phyloP scores from a whole-genome alignment of 371 early-diverging fungal species.

The Parasitella parasitica region DNA sequence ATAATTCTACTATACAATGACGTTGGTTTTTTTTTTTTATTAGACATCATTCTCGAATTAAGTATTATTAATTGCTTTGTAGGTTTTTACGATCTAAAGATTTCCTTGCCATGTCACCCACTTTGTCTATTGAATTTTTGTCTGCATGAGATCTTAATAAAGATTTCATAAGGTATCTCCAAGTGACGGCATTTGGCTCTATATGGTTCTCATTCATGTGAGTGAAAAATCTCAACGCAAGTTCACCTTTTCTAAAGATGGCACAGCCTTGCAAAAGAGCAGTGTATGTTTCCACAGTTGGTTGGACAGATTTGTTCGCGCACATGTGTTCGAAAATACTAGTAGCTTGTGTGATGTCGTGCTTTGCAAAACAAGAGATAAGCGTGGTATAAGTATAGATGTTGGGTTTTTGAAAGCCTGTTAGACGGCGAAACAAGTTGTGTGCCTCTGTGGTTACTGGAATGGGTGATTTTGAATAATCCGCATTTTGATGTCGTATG shows the following conservation, averaged over 20 bases:
- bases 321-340: constrained; percentile 44
- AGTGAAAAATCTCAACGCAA: constrained; percentile 31
- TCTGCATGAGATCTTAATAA: constrained; percentile 36
- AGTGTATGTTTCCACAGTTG: constrained; percentile 39
- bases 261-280: constrained; percentile 47
- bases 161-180: constrained; percentile 44
- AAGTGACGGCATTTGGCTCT: constrained; percentile 34
- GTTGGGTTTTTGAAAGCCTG: constrained; percentile 42
- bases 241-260: constrained; percentile 37
- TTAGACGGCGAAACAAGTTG: constrained; percentile 34
- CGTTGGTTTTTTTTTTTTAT: neutral
- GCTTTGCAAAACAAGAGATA: constrained; percentile 48
- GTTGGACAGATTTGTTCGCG: constrained; percentile 28
- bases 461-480: constrained; percentile 8
- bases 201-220: constrained; percentile 40
- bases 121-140: constrained; percentile 30
- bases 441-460: constrained; percentile 31
- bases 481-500: constrained; percentile 10
- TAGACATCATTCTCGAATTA: neutral
- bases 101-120: constrained; percentile 26
- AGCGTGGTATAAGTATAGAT: constrained; percentile 49
- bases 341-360: constrained; percentile 32
- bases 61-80: constrained; percentile 2
- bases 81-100: constrained; percentile 6
- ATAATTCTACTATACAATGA: no score